Base-by-base conservation (phyloP, 352 stramenopile species). In the Globisporangium polare region DNA sequence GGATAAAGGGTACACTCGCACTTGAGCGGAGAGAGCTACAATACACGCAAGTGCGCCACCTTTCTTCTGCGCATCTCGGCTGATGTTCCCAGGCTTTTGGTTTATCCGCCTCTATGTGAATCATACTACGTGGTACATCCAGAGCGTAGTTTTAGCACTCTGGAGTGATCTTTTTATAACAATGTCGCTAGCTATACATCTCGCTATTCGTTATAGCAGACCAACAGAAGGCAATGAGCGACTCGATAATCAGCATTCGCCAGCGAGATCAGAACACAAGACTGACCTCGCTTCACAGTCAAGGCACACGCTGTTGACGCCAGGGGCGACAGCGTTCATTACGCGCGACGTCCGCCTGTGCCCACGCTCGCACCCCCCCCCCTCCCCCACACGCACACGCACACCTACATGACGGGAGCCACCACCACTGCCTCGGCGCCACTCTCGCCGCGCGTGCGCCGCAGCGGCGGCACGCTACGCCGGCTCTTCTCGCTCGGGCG, bases 401-500 rank as follows among this genome's bases (percentile, higher is more conserved):
- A 35, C 46, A 18, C 17, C 18, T 35, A 31, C 27, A 56, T 41
- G 27, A 56, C 50, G 29, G 49, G 4, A 20, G 18, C 49, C 29
- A 29, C 50, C n/a, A 18, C n/a, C 46, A 18, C n/a, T 22, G 35
- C 50, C 12, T n/a, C 27, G 26, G 50, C 29, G 29, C 17, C 49
- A n/a, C 49, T n/a, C 47, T 42, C 50, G 18, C 50, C 50, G 10
- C 35, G 35, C 27, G 50, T 33, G 29, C 50, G 29, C 5, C 50
- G 27, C 20, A 46, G 53, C 20, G 45, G 53, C 24, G 39, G 60
- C 60, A 60, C 47, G 27, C 17, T 61, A 6, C 60, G 60, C 29
- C 60, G 60, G 8, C 18, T 66, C 22, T 60, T 66, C 60, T 66
- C 60, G 52, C 60, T 56, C 43, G 42, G 31, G 8, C 37, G 41